Evolutionary conservation across 108 stramenopile genomes (phyloP).

Genomic region (Licmophora abbreviata): DNA sequence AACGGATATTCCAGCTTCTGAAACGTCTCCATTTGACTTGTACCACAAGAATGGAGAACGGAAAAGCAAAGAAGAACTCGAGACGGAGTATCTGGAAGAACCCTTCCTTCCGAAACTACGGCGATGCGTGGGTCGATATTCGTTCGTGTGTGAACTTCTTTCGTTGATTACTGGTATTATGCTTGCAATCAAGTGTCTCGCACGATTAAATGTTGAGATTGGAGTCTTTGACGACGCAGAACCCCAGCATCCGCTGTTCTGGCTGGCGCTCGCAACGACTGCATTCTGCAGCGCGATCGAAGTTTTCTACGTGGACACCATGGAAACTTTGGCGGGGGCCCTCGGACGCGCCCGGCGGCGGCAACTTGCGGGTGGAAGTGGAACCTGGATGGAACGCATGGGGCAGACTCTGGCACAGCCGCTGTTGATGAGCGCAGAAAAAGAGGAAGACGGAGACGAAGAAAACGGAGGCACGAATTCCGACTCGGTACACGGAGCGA

Average conservation of each 20-base stretch:
- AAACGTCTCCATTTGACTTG: slow-evolving; percentile 21
- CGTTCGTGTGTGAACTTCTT: slow-evolving; percentile 26
- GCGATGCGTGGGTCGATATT: slow-evolving; percentile 18
- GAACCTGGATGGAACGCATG: background rate
- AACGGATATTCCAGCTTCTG: slow-evolving; percentile 13
- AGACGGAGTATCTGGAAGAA: slow-evolving; percentile 52
- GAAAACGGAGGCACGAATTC: slow-evolving; percentile 3
- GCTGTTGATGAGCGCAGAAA: background rate
- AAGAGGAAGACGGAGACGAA: background rate
- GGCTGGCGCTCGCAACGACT: slow-evolving; percentile 27
- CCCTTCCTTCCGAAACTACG: slow-evolving; percentile 23
- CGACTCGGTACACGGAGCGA: too few species aligned
- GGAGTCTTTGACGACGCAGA: slow-evolving; percentile 20
- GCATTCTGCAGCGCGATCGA: slow-evolving; percentile 28
- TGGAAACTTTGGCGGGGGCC: slow-evolving; percentile 13
- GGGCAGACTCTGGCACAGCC: background rate
- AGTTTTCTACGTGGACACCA: slow-evolving; percentile 12
- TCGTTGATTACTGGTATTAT: slow-evolving; percentile 19
- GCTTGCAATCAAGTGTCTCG: slow-evolving; percentile 35
- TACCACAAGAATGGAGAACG: slow-evolving; percentile 34
- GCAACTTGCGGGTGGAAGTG: background rate
- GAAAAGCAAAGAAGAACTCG: slow-evolving; percentile 48
- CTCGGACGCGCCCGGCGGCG: slow-evolving; percentile 8
- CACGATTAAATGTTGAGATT: slow-evolving; percentile 39
- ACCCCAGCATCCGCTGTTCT: slow-evolving; percentile 32